Percentiles rank a stretch among this genome's conserved stretches.
phyloP scores from a whole-genome alignment of 306 rosid genomes.

The Quercus dentata region DNA sequence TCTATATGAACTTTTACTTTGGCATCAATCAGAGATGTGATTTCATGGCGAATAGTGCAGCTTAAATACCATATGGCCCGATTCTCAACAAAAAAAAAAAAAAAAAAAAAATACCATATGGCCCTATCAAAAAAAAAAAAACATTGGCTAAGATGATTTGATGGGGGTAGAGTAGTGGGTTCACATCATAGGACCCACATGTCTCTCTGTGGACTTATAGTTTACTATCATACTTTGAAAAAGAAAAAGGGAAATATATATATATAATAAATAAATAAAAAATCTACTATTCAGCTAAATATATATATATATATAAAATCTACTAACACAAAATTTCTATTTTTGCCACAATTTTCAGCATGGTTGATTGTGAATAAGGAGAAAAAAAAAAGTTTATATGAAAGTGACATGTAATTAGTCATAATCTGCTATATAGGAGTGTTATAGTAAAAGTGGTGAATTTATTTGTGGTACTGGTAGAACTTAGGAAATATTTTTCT shows the following conservation, averaged over 20 bases:
- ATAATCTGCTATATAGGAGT: accelerated
- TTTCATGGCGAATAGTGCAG: not conserved
- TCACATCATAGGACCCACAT: not conserved
- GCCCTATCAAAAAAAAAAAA: not conserved
- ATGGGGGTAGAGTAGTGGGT: not conserved
- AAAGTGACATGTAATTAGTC: accelerated
- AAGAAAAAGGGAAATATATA: not conserved
- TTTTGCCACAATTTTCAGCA: not conserved
- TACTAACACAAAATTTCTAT: not conserved
- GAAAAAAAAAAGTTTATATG: no score
- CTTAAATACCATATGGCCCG: not conserved
- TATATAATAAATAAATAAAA: no score
- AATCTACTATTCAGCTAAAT: no score
- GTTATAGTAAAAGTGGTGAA: accelerated
- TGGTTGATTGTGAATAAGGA: no score
- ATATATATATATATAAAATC: no score
- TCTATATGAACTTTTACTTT: no score
- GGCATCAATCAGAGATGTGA: not conserved
- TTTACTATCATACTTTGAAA: not conserved
- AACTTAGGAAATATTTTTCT: not conserved
- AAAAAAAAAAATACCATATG: no score
- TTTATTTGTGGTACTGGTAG: no score
- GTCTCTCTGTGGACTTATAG: not conserved
- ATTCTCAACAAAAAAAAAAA: not conserved
- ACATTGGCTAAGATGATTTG: not conserved